Base-by-base conservation (phyloP, 208 protist genomes). In the Wallacemonas collosoma region DNA sequence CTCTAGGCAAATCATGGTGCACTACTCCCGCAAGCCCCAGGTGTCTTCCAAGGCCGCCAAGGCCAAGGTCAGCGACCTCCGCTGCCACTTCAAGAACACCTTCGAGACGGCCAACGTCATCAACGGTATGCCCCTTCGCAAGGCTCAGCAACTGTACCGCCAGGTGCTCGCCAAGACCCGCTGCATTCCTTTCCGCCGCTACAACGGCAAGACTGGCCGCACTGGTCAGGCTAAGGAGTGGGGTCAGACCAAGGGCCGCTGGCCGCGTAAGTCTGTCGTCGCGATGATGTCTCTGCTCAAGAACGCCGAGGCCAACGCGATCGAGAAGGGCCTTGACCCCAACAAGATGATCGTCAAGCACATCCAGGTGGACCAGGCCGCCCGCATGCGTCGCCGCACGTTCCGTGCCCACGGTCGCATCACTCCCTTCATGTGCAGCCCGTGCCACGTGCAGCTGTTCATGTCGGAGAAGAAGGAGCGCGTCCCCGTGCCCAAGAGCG, bases 391-490 rank as follows among this genome's bases (percentile, higher is more conserved):
- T 73, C 90, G 97, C 81, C 90, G 96, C 79, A 98, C 95, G 51
- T 98, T 97, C 86, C 91, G 97, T 81, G 97, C 97, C 57, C 97
- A 98, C 81, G 97, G 97, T 67, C 91, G 96, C 79, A 98, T 98
- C 72, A 85, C 84, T 26, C 91, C 94, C 56, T 98, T 91, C 92
- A 98, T 98, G 94, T 94, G 91, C 89, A 94, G 84, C 83, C 89
- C 90, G 17, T 96, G 91, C 85, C 91, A 96, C 76, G 89, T 96
- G 70, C 86, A 96, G 80, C 84, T 96, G 47, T 96, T 94, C 82
- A 77, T 83, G 79, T 67, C 73, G 55, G 70, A 83, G 73, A 73
- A 73, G 74, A 73, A 83, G 77, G 70, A 78, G 61, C 73, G 76
- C 76, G 73, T 81, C 56, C 77, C 76, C 68, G 75, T 73, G 39